Base-by-base conservation (phyloP, 805 yeast species). In the Saccharomyces kudriavzevii region DNA sequence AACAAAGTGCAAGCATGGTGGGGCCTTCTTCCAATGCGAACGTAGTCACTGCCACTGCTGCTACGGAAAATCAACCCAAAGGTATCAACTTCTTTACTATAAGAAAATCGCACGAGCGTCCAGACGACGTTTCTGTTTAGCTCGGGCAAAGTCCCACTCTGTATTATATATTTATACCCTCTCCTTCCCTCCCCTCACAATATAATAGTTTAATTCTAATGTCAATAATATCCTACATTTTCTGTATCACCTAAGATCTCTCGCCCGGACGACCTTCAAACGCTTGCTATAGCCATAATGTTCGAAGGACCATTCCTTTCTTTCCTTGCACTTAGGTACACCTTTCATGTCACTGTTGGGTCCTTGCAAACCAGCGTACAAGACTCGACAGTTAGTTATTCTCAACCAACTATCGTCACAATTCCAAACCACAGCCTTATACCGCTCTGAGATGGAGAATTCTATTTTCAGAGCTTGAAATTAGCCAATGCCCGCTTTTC, bases 61-160 rank as follows among this genome's bases (percentile, higher is more conserved):
- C 43, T 35, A 17, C 43, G 43, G 66, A 56, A 29, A 58, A 58
- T 60, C 64, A 59, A 54, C 71, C 59, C 58, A 67, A 60, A 57
- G 91, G 91, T 48, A 85, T 86, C 63, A 83, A 87, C 70, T 86
- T 85, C 71, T 86, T 85, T 77, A 85, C 83, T 63, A 83, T 86
- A 57, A 83, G 84, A 73, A 83, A 80, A 65, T 55, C 60, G 5
- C 76, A 75, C 48, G 54, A 57, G 40, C 50, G 56, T 5, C 60
- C 54, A 53, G 72, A 72, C 58, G 73, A 73, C 14, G 60, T 58
- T 20, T 59, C 62, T n/a, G 52, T 56, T 6, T 59, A 53, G 25
- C 3, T 4, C n/a, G n/a, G n/a, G 3, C 24, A 46, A 46, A 14
- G n/a, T 14, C 11, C 24, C 22, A 1, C 11, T 35, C 8, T 35